Base-by-base conservation (phyloP, 2,329 filamentous ascomycete species). In the Nothophoma quercina region DNA sequence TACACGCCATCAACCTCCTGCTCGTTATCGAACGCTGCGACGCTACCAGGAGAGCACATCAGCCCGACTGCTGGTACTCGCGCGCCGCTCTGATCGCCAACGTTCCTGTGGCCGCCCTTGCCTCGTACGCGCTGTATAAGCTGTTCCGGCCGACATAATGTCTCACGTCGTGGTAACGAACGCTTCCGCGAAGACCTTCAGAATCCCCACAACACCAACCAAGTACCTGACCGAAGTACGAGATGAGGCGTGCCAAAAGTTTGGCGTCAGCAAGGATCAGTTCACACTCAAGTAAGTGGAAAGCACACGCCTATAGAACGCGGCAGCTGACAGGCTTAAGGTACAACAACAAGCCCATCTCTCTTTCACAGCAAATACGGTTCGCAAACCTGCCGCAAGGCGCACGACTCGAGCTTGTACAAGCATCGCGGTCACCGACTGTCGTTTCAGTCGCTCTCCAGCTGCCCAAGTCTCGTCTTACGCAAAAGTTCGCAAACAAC, bases 381-480 rank as follows among this genome's bases (percentile, higher is more conserved):
- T 85, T 93, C 22, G 89, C 92, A 5, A 91, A 92, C 41, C 87
- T 99, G 5, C 81, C 84, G 10, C 85, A 90, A 29, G 95, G 95
- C 56, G 93, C 95, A 53, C 96, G 96, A 71, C 85, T 99, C 52
- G 93, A 98, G 70, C 89, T 99, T 41, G 88, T 97, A 18, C 87
- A 91, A 69, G 87, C 89, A 53, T 95, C 93, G 36, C 90, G 90
- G 51, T 95, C 92, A 0, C 89, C 93, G 0, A 88, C 91, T 1
- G 88, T 89, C 39, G 88, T 99, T 49, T 92, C 89, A 32, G 88
- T 99, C 33, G 93, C 91, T n/a, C 79, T 99, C 10, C 90, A 96
- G 69, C 79, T 97, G 22, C 90, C 91, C 3, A 82, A 87, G 28
- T 84, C 87, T 18, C 86, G 92, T 23, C 76, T 96, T 32, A 85